A percentile compares a stretch with the other conserved stretches of the same genome.
phyloP scores from a whole-genome alignment of 228 moss, liverwort and hornwort genomes.

The Sphagnum magellanicum region DNA sequence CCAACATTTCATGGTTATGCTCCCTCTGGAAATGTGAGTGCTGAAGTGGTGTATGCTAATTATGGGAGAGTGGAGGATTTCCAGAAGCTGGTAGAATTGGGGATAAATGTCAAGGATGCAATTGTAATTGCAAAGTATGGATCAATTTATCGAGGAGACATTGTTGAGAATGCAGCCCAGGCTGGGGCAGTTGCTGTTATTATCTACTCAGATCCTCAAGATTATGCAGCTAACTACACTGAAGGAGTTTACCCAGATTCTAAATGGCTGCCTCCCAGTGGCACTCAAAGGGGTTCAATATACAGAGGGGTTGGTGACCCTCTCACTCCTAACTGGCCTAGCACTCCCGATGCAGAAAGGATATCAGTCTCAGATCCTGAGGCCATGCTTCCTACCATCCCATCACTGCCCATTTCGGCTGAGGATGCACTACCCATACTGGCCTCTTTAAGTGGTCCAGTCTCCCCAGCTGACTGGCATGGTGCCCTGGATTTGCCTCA shows the following conservation, averaged over 20 bases:
- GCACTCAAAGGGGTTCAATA: conserved; percentile 71
- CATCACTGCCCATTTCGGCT: conserved; percentile 86
- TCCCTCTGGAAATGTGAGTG: conserved; percentile 65
- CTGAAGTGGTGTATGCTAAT: conserved; percentile 79
- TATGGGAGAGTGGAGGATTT: conserved; percentile 74
- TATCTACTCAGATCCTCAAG: conserved; percentile 72
- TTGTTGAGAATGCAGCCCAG: conserved; percentile 64
- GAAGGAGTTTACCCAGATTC: conserved; percentile 80
- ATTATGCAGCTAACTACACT: conserved; percentile 56
- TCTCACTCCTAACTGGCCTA: conserved; percentile 86
- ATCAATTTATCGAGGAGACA: conserved; percentile 62
- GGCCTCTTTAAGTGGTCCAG: conserved; percentile 39
- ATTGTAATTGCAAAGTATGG: conserved; percentile 69
- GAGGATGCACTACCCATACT: conserved; percentile 74
- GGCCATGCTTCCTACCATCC: conserved; percentile 53
- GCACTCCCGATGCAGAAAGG: conserved; percentile 52
- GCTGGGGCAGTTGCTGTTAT: conserved; percentile 68
- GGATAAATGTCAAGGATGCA: conserved; percentile 44
- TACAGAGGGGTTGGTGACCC: conserved; percentile 71
- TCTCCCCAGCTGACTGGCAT: conserved; percentile 65
- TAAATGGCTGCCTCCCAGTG: conserved; percentile 74
- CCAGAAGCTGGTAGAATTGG: conserved; percentile 26
- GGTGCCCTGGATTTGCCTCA: conserved; percentile 54
- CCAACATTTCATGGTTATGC: conserved; percentile 75
- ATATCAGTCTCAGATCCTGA: conserved; percentile 37